Conservation (phyloP, 2,329 filamentous ascomycete genomes). For the Cyphellophora europaea region DNA sequence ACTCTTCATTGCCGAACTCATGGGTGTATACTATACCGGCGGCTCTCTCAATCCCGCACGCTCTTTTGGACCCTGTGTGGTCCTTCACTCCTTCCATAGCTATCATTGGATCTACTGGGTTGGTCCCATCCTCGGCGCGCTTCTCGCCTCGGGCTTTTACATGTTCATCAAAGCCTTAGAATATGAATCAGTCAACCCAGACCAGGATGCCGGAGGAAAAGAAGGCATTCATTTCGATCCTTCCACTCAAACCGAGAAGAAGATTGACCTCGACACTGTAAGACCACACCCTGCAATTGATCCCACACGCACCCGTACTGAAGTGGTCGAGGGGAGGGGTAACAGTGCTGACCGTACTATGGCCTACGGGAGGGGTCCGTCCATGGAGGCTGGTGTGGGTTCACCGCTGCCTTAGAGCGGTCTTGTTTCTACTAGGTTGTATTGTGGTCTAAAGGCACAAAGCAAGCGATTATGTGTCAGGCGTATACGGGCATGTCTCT, state of each 20-base stretch:
- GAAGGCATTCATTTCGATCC: not conserved
- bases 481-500: too few relatives aligned
- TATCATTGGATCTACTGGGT: slow-evolving; percentile 44
- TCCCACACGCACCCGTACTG: too few relatives aligned
- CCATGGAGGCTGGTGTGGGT: too few relatives aligned
- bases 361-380: too few relatives aligned
- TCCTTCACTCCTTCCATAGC: slow-evolving; percentile 32
- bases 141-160: slow-evolving; percentile 12
- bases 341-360: too few relatives aligned
- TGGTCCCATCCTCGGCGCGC: slow-evolving; percentile 25
- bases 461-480: too few relatives aligned
- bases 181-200: slow-evolving; percentile 11
- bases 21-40: slow-evolving; percentile 37
- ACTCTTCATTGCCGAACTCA: slow-evolving; percentile 52
- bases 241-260: not conserved
- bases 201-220: slow-evolving; percentile 5
- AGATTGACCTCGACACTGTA: not conserved
- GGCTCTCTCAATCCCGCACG: slow-evolving; percentile 39
- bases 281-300: too few relatives aligned
- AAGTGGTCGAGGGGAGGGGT: too few relatives aligned
- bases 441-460: too few relatives aligned
- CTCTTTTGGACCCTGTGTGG: slow-evolving; percentile 36
- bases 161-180: slow-evolving; percentile 11
- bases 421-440: too few relatives aligned
- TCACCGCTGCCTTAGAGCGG: too few relatives aligned